A percentile compares a stretch with the other conserved stretches of the same genome.
Conservation (phyloP, 208 protist species). For the Trypanosoma congolense region DNA sequence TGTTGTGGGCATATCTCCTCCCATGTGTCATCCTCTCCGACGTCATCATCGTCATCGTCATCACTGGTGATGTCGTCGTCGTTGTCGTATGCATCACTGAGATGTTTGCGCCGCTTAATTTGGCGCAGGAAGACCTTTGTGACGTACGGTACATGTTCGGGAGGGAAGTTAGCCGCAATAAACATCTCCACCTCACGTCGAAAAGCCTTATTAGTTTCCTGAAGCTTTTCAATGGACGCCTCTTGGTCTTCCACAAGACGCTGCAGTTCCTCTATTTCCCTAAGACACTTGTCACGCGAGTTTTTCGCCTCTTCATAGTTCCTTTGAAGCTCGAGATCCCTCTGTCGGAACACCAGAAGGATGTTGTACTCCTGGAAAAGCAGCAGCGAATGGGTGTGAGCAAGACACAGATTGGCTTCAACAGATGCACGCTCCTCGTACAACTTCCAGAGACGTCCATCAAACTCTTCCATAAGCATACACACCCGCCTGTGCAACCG, state of each 20-base stretch:
- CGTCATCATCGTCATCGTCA: slow-evolving; percentile 58
- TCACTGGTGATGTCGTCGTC: slow-evolving; percentile 73
- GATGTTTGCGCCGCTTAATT: slow-evolving; percentile 81
- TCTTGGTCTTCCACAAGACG: slow-evolving; percentile 36
- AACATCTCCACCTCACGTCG: slow-evolving; percentile 81
- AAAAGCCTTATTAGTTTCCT: slow-evolving; percentile 62
- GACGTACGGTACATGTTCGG: slow-evolving; percentile 70
- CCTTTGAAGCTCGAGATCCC: slow-evolving; percentile 68
- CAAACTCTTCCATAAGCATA: slow-evolving; percentile 61
- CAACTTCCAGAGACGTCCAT: slow-evolving; percentile 71
- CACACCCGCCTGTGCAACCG: slow-evolving; percentile 44
- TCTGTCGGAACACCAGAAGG: slow-evolving; percentile 91
- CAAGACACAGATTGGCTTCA: slow-evolving; percentile 92
- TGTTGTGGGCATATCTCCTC: slow-evolving; percentile 89
- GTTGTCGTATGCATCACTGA: slow-evolving; percentile 39
- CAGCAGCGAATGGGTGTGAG: slow-evolving; percentile 87
- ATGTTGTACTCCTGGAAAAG: slow-evolving; percentile 94
- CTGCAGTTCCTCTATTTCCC: slow-evolving; percentile 62
- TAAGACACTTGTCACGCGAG: slow-evolving; percentile 59
- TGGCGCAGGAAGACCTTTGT: slow-evolving; percentile 91
- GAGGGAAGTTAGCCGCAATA: slow-evolving; percentile 68
- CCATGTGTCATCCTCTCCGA: slow-evolving; percentile 87
- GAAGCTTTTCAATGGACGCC: slow-evolving; percentile 48
- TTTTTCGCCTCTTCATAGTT: slow-evolving; percentile 49
- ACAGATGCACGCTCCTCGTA: slow-evolving; percentile 78